phyloP scores from a whole-genome alignment of 768 basidiomycete genomes.

The Trametes punicea region DNA sequence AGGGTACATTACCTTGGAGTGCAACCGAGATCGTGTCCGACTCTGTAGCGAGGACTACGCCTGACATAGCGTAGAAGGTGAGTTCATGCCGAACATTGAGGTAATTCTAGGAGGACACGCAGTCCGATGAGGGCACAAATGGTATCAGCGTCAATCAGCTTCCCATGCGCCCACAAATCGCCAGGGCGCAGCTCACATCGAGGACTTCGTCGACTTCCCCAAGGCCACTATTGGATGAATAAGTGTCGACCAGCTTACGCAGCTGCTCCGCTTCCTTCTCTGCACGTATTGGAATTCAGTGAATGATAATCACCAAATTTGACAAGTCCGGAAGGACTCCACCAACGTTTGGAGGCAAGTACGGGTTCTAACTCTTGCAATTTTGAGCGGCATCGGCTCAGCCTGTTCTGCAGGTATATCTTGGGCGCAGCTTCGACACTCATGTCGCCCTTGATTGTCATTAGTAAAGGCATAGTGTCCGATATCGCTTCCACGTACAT shows the following conservation, averaged over 20 bases:
- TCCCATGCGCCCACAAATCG: slow-evolving; percentile 18
- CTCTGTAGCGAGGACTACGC: slow-evolving; percentile 59
- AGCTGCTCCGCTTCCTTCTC: slow-evolving; percentile 56
- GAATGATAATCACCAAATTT: not conserved
- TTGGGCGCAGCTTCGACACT: slow-evolving; percentile 68
- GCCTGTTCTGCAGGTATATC: slow-evolving; percentile 77
- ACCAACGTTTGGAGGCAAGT: slow-evolving; percentile 60
- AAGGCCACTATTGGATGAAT: slow-evolving; percentile 45
- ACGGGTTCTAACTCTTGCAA: slow-evolving; percentile 58
- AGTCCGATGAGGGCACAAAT: not conserved
- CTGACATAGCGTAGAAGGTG: slow-evolving; percentile 50
- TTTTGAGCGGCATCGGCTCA: slow-evolving; percentile 56
- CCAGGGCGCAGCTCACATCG: slow-evolving; percentile 17
- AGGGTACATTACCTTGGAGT: slow-evolving; percentile 70
- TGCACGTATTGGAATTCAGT: slow-evolving; percentile 24
- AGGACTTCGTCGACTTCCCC: slow-evolving; percentile 48
- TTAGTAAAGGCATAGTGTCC: not conserved
- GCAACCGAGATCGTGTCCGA: slow-evolving; percentile 55
- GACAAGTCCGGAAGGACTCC: not conserved
- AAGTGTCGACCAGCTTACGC: slow-evolving; percentile 42
- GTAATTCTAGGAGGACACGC: slow-evolving; percentile 44
- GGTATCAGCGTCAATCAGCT: slow-evolving; percentile 10
- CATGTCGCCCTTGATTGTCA: slow-evolving; percentile 47
- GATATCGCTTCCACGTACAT: slow-evolving; percentile 40
- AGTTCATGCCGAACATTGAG: slow-evolving; percentile 63